These are phyloP conservation scores for Heliosperma pusillum DNA, from an alignment of 148 eudicot species.

Conservation along the genomic window DNA sequence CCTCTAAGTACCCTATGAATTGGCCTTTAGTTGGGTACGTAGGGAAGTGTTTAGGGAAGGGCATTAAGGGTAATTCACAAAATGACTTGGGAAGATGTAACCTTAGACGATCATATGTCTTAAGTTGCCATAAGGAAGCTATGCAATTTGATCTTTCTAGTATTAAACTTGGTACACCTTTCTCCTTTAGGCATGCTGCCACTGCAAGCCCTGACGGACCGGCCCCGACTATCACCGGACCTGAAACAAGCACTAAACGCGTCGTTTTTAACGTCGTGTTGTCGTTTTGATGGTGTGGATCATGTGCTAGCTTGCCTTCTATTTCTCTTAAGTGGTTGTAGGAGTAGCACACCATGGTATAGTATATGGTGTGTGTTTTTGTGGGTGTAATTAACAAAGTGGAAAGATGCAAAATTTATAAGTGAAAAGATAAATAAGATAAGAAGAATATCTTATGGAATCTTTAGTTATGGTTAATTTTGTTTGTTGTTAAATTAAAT, in stretches of 20 bases:
- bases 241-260: constrained; percentile 37
- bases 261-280: not conserved
- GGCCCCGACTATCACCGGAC: constrained; percentile 66
- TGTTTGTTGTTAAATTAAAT: constrained; percentile 1
- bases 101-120: constrained; percentile 61
- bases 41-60: constrained; percentile 53
- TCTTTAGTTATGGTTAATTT: not conserved
- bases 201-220: constrained; percentile 72
- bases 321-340: constrained; percentile 38
- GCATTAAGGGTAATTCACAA: constrained; percentile 64
- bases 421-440: not conserved
- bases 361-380: not conserved
- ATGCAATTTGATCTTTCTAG: constrained; percentile 56
- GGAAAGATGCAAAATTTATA: not conserved
- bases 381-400: not conserved
- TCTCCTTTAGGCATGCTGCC: constrained; percentile 57
- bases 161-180: constrained; percentile 44
- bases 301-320: constrained; percentile 47
- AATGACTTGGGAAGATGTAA: constrained; percentile 63
- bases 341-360: constrained; percentile 15
- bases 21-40: constrained; percentile 61
- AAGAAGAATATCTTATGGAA: constrained; percentile 5
- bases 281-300: constrained; percentile 23
- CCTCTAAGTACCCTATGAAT: constrained; percentile 50
- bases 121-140: constrained; percentile 65